Base-by-base conservation (phyloP, 1,284 basidiomycete species). In the Ceratobasidium sp. region DNA sequence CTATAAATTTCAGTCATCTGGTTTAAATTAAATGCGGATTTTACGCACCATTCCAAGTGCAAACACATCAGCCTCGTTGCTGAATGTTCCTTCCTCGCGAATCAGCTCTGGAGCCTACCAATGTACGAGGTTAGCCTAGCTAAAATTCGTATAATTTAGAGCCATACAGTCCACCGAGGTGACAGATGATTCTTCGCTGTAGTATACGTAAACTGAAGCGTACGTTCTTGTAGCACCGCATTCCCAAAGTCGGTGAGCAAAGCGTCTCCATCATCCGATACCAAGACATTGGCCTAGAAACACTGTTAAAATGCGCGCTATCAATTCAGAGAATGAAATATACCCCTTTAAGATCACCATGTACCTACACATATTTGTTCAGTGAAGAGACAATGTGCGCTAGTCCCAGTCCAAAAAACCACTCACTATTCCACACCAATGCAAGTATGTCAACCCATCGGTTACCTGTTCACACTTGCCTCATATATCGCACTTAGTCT, bases 231-330 rank as follows among this genome's bases (percentile, higher is more conserved):
- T n/a, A 64, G 28, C 18, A 64, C 47, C 2, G 62, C 62, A n/a
- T 64, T 64, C 13, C 62, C 62, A 35, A 64, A 64, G 32, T 64
- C 62, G 46, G 46, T 23, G 46, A 49, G 46, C 46, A 49, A n/a
- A 14, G 6, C 18, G 46, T 23, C 21, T 4, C 16, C 46, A 6
- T 23, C 46, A 18, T 49, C 46, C 4, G 46, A 49, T 18, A 49
- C 21, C 16, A 23, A 18, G 16, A 49, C 46, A 14, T 49, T 49
- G 6, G 46, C 16, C 46, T 49, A 49, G 18, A 49, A 23, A 7
- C 6, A 14, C 18, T 49, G 21, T 23, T 49, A 23, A 49, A 18
- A 49, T 18, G 43, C 43, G 18, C 9, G 9, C 16, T 6, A 23
- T 49, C 18, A 49, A 49, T 23, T 49, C 46, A 5, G 16, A 6